phyloP scores from a whole-genome alignment of 441 rosid genomes.

The Euphorbia corollata region DNA sequence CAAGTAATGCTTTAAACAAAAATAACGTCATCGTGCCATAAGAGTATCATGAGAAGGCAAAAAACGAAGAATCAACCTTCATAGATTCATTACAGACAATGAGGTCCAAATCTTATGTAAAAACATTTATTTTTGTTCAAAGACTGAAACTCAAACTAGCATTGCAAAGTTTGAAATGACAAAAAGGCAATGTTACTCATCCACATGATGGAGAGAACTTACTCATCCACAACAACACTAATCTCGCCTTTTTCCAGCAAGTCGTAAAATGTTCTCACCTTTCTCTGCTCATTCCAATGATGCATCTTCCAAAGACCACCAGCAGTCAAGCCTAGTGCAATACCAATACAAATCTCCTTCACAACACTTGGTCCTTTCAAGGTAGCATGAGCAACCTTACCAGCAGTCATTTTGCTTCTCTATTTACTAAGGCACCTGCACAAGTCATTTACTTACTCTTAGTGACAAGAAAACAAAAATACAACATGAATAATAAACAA shows the following conservation, averaged over 20 bases:
- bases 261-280: slow-evolving; percentile 59
- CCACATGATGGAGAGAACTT: slow-evolving; percentile 3
- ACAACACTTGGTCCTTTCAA: slow-evolving; percentile 75
- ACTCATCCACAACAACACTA: slow-evolving; percentile 48
- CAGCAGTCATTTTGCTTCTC: slow-evolving; percentile 51
- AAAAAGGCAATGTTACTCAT: slow-evolving; percentile 3
- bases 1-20: no score
- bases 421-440: slow-evolving; percentile 27
- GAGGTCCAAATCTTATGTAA: neutral
- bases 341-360: slow-evolving; percentile 54
- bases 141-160: neutral
- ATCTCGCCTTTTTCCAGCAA: slow-evolving; percentile 77
- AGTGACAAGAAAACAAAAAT: neutral
- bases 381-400: slow-evolving; percentile 61
- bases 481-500: neutral
- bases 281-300: slow-evolving; percentile 85
- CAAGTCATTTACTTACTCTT: slow-evolving; percentile 4
- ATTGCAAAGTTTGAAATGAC: neutral
- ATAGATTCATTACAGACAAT: neutral
- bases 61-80: neutral
- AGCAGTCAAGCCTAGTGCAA: slow-evolving; percentile 55
- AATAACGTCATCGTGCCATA: no score
- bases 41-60: no score
- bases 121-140: neutral
- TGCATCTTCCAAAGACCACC: slow-evolving; percentile 84